Percentiles rank a stretch among this genome's conserved stretches.
Conservation (phyloP, 306 rosid genomes). For the Albizia julibrissin region DNA sequence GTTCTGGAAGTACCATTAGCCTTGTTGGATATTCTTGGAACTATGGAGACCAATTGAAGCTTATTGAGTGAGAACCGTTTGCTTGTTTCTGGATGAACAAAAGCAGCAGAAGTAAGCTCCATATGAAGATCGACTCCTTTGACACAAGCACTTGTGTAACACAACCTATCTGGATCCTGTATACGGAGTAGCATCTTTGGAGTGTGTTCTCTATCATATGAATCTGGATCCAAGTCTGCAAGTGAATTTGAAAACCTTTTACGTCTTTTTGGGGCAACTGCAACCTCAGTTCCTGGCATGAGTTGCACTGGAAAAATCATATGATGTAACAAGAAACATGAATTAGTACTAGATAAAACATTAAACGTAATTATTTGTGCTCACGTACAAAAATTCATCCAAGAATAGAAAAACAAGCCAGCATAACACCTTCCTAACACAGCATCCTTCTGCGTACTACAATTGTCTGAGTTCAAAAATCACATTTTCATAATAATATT, state of each 20-base stretch:
- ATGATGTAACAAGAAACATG: neutral
- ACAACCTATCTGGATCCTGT: slow-evolving; percentile 65
- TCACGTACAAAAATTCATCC: slow-evolving; percentile 9
- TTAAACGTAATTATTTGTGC: slow-evolving; percentile 16
- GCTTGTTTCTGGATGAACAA: slow-evolving; percentile 88
- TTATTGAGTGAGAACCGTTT: slow-evolving; percentile 54
- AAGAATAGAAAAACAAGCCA: slow-evolving; percentile 22
- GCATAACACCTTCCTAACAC: slow-evolving; percentile 23
- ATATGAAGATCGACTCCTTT: slow-evolving; percentile 63
- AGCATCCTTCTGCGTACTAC: slow-evolving; percentile 23
- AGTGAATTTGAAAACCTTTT: slow-evolving; percentile 45
- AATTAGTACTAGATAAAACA: neutral
- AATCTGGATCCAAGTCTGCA: slow-evolving; percentile 38
- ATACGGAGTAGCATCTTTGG: slow-evolving; percentile 70
- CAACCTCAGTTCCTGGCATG: slow-evolving; percentile 79
- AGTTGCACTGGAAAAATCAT: slow-evolving; percentile 73
- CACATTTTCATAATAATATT: slow-evolving; percentile 2
- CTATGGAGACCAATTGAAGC: slow-evolving; percentile 70
- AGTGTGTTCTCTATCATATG: slow-evolving; percentile 41
- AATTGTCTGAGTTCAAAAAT: neutral
- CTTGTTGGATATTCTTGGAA: slow-evolving; percentile 58
- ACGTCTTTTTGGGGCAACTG: slow-evolving; percentile 90
- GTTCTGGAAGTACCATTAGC: slow-evolving; percentile 42
- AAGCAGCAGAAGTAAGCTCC: slow-evolving; percentile 79
- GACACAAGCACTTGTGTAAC: slow-evolving; percentile 45